phyloP scores from a whole-genome alignment of 257 asterid genomes.

The Solanum boliviense region DNA sequence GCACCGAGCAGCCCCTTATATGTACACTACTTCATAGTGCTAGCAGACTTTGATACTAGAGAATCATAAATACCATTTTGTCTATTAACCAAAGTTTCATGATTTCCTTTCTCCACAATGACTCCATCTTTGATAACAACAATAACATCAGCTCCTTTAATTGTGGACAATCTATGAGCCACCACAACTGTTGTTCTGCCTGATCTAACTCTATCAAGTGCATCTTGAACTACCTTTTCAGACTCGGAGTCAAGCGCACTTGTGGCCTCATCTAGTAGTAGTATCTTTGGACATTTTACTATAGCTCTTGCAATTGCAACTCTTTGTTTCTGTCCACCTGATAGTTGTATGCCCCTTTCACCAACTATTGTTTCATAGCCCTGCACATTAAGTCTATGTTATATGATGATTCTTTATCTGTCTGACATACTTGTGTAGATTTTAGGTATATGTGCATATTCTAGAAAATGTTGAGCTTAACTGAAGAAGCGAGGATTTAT shows the following conservation, averaged over 20 bases:
- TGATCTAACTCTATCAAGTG: constrained; percentile 31
- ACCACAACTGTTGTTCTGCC: constrained; percentile 42
- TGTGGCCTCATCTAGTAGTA: constrained; percentile 55
- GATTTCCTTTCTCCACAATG: constrained; percentile 36
- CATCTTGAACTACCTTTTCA: constrained; percentile 36
- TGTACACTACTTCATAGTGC: neutral
- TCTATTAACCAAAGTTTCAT: constrained; percentile 18
- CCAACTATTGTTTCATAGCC: constrained; percentile 46
- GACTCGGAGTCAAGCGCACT: constrained; percentile 48
- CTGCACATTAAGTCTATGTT: neutral
- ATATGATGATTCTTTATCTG: neutral
- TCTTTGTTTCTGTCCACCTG: constrained; percentile 53
- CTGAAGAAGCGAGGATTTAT: neutral
- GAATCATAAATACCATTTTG: constrained; percentile 44
- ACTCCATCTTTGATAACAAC: constrained; percentile 32
- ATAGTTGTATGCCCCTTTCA: constrained; percentile 38
- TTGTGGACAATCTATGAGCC: constrained; percentile 52
- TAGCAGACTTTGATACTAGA: constrained; percentile 7
- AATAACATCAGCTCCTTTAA: constrained; percentile 36
- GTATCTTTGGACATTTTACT: constrained; percentile 28
- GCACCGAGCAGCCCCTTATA: too few relatives aligned
- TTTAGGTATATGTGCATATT: neutral
- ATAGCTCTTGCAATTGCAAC: constrained; percentile 52
- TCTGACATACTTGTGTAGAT: neutral
- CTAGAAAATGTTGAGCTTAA: neutral